Evolutionary conservation across 192 early-diverging fungal species (phyloP).

Genomic region (Coemansia sp.): DNA sequence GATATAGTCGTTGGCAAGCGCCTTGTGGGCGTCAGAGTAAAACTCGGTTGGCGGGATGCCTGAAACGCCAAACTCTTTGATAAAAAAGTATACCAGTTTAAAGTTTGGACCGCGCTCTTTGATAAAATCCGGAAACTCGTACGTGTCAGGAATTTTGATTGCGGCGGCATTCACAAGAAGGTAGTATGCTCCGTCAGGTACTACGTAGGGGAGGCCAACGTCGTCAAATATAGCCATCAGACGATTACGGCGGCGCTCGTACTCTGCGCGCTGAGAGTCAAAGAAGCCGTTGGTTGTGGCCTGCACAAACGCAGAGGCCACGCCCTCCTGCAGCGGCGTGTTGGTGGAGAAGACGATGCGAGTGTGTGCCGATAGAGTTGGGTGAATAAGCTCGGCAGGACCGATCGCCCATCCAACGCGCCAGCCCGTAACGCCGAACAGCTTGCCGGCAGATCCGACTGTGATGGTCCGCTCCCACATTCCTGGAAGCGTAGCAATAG

Average conservation of each 20-base stretch:
- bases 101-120: conserved; percentile 68
- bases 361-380: conserved; percentile 82
- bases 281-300: conserved; percentile 66
- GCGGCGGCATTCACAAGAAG: conserved; percentile 78
- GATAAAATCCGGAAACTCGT: conserved; percentile 58
- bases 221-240: conserved; percentile 67
- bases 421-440: conserved; percentile 96
- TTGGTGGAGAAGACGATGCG: conserved; percentile 86
- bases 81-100: conserved; percentile 80
- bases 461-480: conserved; percentile 93
- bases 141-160: conserved; percentile 65
- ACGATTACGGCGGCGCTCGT: conserved; percentile 70
- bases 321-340: conserved; percentile 86
- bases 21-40: conserved; percentile 67
- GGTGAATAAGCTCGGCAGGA: conserved; percentile 66
- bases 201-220: conserved; percentile 71
- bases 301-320: conserved; percentile 70
- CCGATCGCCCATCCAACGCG: conserved; percentile 92
- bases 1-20: conserved; percentile 70
- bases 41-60: conserved; percentile 92
- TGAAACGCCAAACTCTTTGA: conserved; percentile 84
- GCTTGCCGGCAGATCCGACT: conserved; percentile 90
- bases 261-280: conserved; percentile 63
- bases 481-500: conserved; percentile 80
- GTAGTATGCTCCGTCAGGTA: conserved; percentile 93